Percentiles rank a stretch among this genome's conserved stretches.
Conservation (phyloP, 345 rosid genomes). For the Odontarrhena argentea region DNA sequence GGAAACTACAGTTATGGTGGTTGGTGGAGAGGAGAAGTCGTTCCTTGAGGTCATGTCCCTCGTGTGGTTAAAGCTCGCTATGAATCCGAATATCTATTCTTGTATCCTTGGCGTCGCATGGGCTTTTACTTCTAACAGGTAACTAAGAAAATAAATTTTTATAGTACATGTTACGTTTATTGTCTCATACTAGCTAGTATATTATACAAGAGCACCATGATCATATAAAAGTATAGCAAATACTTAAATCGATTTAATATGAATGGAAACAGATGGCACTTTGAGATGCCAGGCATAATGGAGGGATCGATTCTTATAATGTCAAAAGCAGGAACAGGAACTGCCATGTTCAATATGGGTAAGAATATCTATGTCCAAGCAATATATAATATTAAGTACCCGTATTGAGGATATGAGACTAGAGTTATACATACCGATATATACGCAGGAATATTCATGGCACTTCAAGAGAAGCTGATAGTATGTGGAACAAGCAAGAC, state of each 20-base stretch:
- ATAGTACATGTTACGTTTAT: background rate
- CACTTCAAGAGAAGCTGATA: slow-evolving; percentile 68
- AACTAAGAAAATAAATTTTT: background rate
- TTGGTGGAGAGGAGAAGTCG: slow-evolving; percentile 34
- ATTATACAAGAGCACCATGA: slow-evolving; percentile 8
- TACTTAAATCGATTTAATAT: background rate
- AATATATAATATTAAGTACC: background rate
- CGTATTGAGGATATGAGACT: slow-evolving; percentile 5
- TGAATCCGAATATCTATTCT: slow-evolving; percentile 72
- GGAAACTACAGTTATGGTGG: slow-evolving; percentile 4
- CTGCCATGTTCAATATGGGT: slow-evolving; percentile 98
- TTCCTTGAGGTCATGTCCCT: slow-evolving; percentile 54
- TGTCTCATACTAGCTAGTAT: no score
- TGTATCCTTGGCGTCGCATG: slow-evolving; percentile 71
- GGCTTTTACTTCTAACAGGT: slow-evolving; percentile 79
- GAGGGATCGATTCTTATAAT: slow-evolving; percentile 73
- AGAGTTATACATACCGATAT: background rate
- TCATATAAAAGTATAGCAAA: background rate
- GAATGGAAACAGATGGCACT: slow-evolving; percentile 60
- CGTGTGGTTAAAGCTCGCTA: slow-evolving; percentile 60
- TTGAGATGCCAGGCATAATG: slow-evolving; percentile 76
- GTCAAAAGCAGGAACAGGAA: slow-evolving; percentile 93
- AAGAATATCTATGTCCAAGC: slow-evolving; percentile 17
- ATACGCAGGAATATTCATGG: slow-evolving; percentile 83
- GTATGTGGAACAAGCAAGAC: slow-evolving; percentile 69